These are phyloP conservation scores for Pleurotus platypus DNA, from an alignment of 768 basidiomycete genomes.

Conservation along the genomic window DNA sequence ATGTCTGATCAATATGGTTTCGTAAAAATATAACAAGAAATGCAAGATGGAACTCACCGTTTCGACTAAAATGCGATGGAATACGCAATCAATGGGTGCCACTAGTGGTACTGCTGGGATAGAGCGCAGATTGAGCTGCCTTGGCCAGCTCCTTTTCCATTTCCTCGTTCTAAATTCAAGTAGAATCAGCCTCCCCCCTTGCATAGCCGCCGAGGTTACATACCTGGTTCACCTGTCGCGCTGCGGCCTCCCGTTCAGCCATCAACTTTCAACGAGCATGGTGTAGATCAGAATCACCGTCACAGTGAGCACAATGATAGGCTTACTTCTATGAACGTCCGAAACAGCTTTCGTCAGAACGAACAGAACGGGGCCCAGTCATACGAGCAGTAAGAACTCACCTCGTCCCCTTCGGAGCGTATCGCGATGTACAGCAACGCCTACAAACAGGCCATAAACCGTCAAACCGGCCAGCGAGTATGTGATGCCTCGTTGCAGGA, in stretches of 20 bases:
- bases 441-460: conserved; percentile 50
- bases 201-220: conserved; percentile 3
- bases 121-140: conserved; percentile 31
- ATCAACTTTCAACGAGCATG: conserved; percentile 4
- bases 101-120: background rate
- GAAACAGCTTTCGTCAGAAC: too few relatives aligned
- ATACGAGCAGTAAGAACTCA: conserved; percentile 21
- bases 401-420: conserved; percentile 55
- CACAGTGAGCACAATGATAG: too few relatives aligned
- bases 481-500: conserved; percentile 53
- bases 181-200: conserved; percentile 3
- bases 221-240: conserved; percentile 22
- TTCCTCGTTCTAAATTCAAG: conserved; percentile 29
- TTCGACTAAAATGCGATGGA: too few relatives aligned
- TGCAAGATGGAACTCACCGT: too few relatives aligned
- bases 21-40: too few relatives aligned
- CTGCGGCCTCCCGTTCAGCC: conserved; percentile 9
- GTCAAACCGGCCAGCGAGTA: conserved; percentile 49
- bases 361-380: background rate
- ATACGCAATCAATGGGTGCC: too few relatives aligned
- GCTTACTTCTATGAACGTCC: too few relatives aligned
- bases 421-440: conserved; percentile 48
- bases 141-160: conserved; percentile 36
- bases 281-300: background rate
- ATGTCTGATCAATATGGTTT: too few relatives aligned